Evolutionary conservation across 192 early-diverging fungal genomes (phyloP).

Genomic region (Coemansia sp.): DNA sequence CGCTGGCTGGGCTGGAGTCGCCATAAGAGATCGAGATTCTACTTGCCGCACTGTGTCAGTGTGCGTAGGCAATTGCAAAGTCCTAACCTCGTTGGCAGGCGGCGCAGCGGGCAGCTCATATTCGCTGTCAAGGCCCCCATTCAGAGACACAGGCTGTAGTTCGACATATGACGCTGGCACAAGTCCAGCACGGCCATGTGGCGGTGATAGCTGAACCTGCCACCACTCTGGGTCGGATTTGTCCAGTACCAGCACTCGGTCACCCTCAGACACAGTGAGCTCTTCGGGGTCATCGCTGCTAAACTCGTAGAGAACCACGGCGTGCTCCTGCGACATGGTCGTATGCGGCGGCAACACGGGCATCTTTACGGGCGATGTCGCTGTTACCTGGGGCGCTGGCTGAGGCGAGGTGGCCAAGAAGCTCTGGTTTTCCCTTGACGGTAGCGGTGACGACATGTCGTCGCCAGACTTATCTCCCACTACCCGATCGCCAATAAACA

Average conservation of each 20-base stretch:
- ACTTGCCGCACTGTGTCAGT: slow-evolving; percentile 31
- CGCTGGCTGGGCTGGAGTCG: not conserved
- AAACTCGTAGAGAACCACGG: slow-evolving; percentile 78
- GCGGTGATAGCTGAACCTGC: slow-evolving; percentile 64
- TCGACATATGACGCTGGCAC: slow-evolving; percentile 84
- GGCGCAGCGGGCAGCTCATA: not conserved
- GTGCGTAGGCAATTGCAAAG: slow-evolving; percentile 27
- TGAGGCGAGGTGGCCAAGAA: not conserved
- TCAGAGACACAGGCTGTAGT: slow-evolving; percentile 3
- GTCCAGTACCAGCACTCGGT: slow-evolving; percentile 82
- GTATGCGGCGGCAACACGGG: slow-evolving; percentile 5
- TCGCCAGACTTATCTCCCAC: slow-evolving; percentile 7
- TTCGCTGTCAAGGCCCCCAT: not conserved
- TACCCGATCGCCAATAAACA: slow-evolving; percentile 44
- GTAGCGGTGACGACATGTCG: slow-evolving; percentile 16
- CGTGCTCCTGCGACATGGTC: slow-evolving; percentile 19
- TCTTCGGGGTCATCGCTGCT: slow-evolving; percentile 80
- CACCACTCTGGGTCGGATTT: slow-evolving; percentile 87
- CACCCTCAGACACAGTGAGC: slow-evolving; percentile 79
- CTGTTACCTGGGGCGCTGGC: not conserved
- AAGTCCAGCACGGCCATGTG: slow-evolving; percentile 64
- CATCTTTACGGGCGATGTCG: slow-evolving; percentile 2
- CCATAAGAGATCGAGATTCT: slow-evolving; percentile 13
- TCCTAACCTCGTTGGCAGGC: not conserved
- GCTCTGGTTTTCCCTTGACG: slow-evolving; percentile 22